These are phyloP conservation scores for Picochlorum sp. DNA, from an alignment of 139 green algal genomes.

Conservation along the genomic window DNA sequence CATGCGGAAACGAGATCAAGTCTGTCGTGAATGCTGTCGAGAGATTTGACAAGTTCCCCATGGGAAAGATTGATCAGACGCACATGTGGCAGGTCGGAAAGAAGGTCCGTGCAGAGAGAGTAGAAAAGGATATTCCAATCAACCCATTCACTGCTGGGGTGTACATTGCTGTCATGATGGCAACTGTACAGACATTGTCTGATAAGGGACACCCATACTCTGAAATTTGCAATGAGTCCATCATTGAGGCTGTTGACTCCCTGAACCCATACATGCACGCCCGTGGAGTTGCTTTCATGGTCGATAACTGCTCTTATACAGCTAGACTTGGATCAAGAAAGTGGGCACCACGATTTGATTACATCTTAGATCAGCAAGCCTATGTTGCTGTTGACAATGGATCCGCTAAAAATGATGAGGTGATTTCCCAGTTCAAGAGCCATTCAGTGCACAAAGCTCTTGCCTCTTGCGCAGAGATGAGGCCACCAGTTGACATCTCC, in stretches of 20 bases:
- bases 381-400: constrained; percentile 68
- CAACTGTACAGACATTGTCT: constrained; percentile 78
- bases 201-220: constrained; percentile 94
- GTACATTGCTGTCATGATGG: constrained; percentile 99
- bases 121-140: constrained; percentile 83
- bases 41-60: constrained; percentile 93
- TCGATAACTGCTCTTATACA: constrained; percentile 99
- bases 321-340: constrained; percentile 93
- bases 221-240: constrained; percentile 98
- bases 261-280: constrained; percentile 99
- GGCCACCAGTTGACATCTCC: constrained; percentile 94
- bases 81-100: constrained; percentile 93
- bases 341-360: constrained; percentile 97
- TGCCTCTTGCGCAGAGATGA: constrained; percentile 79
- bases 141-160: constrained; percentile 99
- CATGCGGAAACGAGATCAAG: constrained; percentile 96
- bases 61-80: constrained; percentile 98
- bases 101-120: constrained; percentile 72
- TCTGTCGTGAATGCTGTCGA: constrained; percentile 85
- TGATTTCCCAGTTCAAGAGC: constrained; percentile 39
- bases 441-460: constrained; percentile 64
- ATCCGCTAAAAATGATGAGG: constrained; percentile 45
- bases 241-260: constrained; percentile 82
- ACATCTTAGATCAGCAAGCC: constrained; percentile 92
- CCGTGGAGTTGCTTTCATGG: constrained; percentile 98